Conservation (phyloP, 495 filamentous ascomycete genomes). For the Penicillium steckii region DNA sequence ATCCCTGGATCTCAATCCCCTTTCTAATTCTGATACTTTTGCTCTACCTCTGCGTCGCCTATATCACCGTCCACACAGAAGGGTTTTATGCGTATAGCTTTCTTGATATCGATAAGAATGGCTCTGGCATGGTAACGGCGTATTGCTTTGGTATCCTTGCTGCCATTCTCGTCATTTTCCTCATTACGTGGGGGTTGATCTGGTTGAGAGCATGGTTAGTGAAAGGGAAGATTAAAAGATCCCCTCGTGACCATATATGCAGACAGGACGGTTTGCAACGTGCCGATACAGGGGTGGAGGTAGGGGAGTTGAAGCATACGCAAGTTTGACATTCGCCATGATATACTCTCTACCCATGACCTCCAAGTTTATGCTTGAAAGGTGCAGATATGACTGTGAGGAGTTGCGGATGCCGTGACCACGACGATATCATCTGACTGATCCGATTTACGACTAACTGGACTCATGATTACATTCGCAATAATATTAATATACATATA, state of each 20-base stretch:
- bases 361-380: no score
- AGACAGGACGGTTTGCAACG: neutral
- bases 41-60: constrained; percentile 71
- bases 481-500: constrained; percentile 12
- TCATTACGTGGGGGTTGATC: constrained; percentile 51
- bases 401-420: neutral
- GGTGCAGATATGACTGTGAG: neutral
- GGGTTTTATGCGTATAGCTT: constrained; percentile 77
- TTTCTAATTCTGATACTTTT: constrained; percentile 53
- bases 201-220: constrained; percentile 49
- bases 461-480: constrained; percentile 2
- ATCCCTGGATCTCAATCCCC: constrained; percentile 38
- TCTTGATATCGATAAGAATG: constrained; percentile 56
- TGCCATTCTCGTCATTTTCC: constrained; percentile 64
- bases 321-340: constrained; percentile 3
- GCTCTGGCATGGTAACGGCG: constrained; percentile 42
- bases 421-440: neutral
- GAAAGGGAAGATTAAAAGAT: constrained; percentile 26
- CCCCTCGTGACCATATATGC: constrained; percentile 18
- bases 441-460: neutral
- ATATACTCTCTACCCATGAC: no score
- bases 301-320: constrained; percentile 8
- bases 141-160: constrained; percentile 60
- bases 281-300: neutral
- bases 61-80: constrained; percentile 65